Evolutionary conservation across 495 filamentous ascomycete species (phyloP), one percentile per base, ranked within the genome.

Genomic region (Rostrohypoxylon terebratum): DNA sequence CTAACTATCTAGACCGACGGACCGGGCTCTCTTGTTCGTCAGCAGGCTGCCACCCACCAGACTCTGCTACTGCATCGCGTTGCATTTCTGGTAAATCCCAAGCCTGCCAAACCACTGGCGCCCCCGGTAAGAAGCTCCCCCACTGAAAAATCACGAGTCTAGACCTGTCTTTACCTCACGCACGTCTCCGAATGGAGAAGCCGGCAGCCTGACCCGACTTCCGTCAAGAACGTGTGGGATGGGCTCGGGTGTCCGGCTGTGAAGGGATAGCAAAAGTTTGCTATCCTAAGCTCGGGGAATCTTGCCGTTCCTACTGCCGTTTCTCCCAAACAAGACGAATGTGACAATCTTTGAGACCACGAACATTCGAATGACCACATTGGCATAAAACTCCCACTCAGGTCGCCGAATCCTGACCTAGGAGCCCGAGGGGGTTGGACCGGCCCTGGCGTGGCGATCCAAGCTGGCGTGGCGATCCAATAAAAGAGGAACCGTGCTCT

Each of bases 131-230:
- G 48, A 14, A 33, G 28, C 2, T 5, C 6, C 23, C 23, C 23
- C 23, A 23, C 14, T 23, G 11, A 25, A 23, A 25, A 14, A n/a
- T 11, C 11, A 23, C 4, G 14, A 42, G 51, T 57, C 69, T 59
- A 68, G 63, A 23, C 58, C 51, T 4, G 33, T 59, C 47, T 40
- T 25, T n/a, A 14, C 10, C 11, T 14, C 55, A 57, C 25, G 14
- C 21, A 45, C n/a, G 47, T 40, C 40, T 50, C 70, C 68, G 18
- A 68, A 68, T 61, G 44, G 20, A 68, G 64, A 55, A 60, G 4
- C 42, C 25, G 25, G 65, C 31, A 25, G 31, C 34, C 34, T 3
- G 7, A 1, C 31, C 53, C 36, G 38, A 45, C 33, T 18, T 60
- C 36, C 48, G 42, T 44, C 13, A 11, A 11, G 47, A 25, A 25